phyloP scores from a whole-genome alignment of 1,284 basidiomycete species.

The Taiwanofungus camphoratus region DNA sequence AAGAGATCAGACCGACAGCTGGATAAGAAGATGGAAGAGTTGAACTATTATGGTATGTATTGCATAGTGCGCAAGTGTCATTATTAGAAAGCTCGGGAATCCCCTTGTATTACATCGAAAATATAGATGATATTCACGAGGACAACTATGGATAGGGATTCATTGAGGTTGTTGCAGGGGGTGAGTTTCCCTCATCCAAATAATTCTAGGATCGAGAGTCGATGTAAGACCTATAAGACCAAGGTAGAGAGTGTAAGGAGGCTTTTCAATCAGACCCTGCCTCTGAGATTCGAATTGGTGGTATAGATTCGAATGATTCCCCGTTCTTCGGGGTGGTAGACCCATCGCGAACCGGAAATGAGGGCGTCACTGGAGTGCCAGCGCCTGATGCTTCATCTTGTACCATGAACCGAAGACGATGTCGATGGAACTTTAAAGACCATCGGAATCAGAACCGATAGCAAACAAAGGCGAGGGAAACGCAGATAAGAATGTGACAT shows the following conservation, averaged over 20 bases:
- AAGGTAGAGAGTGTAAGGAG: not conserved
- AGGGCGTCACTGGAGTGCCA: slow-evolving; percentile 58
- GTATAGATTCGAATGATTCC: slow-evolving; percentile 16
- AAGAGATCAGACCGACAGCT: not conserved
- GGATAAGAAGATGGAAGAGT: not conserved
- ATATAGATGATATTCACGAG: slow-evolving; percentile 1
- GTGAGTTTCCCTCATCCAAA: not conserved
- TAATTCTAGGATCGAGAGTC: not conserved
- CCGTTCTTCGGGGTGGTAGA: slow-evolving; percentile 23
- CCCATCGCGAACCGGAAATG: slow-evolving; percentile 36
- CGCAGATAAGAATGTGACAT: slow-evolving; percentile 1
- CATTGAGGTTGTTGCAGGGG: not conserved
- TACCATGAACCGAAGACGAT: slow-evolving; percentile 70
- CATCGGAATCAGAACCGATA: slow-evolving; percentile 7
- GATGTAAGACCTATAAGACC: not conserved
- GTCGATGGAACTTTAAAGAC: slow-evolving; percentile 60
- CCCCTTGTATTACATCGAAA: slow-evolving; percentile 8
- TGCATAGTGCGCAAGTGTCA: not conserved
- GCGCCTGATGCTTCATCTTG: slow-evolving; percentile 49
- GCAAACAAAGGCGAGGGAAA: slow-evolving; percentile 2
- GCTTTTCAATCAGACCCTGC: slow-evolving; percentile 27
- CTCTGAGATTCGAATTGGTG: slow-evolving; percentile 30
- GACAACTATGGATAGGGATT: not conserved
- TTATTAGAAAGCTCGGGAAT: not conserved
- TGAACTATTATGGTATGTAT: slow-evolving; percentile 1